A percentile compares a stretch with the other conserved stretches of the same genome.
phyloP scores from a whole-genome alignment of 129 eudicot genomes.

The Centaurea solstitialis region DNA sequence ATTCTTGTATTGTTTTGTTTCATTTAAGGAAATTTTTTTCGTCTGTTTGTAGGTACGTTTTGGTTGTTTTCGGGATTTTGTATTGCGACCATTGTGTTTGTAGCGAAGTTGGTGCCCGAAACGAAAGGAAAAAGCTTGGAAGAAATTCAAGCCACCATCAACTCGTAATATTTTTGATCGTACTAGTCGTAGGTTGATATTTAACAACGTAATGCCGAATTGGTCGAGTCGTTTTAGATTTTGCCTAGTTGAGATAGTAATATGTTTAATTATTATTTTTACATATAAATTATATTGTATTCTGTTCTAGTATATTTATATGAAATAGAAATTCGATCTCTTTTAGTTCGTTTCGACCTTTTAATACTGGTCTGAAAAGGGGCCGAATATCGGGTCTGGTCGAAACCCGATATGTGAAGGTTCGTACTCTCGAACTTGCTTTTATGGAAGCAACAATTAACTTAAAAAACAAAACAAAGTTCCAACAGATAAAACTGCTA shows the following conservation, averaged over 20 bases:
- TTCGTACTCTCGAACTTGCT: background rate
- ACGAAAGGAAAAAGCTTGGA: constrained; percentile 86
- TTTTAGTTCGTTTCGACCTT: background rate
- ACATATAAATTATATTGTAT: background rate
- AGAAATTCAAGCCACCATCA: constrained; percentile 69
- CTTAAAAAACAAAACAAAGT: too few relatives aligned
- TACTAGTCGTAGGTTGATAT: constrained; percentile 15
- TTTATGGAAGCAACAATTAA: background rate
- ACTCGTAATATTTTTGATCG: constrained; percentile 19
- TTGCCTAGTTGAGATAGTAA: constrained; percentile 9
- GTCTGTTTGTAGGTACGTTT: constrained; percentile 58
- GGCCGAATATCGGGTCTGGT: background rate
- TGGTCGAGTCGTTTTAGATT: background rate
- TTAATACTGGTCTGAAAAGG: too few relatives aligned
- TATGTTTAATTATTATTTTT: constrained; percentile 12
- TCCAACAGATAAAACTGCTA: too few relatives aligned
- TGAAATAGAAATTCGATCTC: background rate
- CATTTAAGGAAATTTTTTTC: background rate
- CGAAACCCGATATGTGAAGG: background rate
- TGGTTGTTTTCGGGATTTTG: constrained; percentile 57
- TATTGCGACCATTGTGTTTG: constrained; percentile 53
- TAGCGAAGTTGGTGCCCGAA: constrained; percentile 74
- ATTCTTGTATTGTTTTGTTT: background rate
- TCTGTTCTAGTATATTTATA: background rate
- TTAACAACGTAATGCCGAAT: constrained; percentile 2